These are phyloP conservation scores for Rutstroemia sp. DNA, from an alignment of 2,329 filamentous ascomycete species.

Conservation along the genomic window DNA sequence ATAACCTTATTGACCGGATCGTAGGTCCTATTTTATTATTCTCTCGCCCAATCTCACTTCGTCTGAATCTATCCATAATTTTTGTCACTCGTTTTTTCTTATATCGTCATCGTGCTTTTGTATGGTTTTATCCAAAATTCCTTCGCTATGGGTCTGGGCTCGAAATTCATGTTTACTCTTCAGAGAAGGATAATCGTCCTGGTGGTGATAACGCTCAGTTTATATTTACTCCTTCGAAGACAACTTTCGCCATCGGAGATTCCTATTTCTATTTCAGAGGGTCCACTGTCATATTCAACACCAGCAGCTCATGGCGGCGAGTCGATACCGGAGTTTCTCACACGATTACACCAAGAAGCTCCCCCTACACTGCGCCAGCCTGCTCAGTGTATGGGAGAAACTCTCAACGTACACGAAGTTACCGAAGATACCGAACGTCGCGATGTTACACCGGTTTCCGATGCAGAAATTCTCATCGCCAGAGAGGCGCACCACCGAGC, in stretches of 20 bases:
- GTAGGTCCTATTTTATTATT: no score
- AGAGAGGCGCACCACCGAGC: not conserved
- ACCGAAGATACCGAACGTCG: constrained; percentile 1
- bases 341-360: not conserved
- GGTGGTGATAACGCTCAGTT: not conserved
- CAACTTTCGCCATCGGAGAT: not conserved
- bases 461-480: not conserved
- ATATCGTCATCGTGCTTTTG: no score
- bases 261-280: not conserved
- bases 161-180: not conserved
- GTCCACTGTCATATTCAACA: not conserved
- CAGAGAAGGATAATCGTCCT: not conserved
- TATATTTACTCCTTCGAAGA: not conserved
- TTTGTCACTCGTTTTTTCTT: no score
- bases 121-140: no score
- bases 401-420: not conserved
- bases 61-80: no score
- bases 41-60: no score
- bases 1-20: no score
- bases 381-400: not conserved
- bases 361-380: not conserved
- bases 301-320: not conserved
- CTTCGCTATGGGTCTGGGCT: no score
- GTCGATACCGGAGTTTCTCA: not conserved
- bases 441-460: constrained; percentile 2